Percentiles rank a stretch among this genome's conserved stretches.
Conservation (phyloP, 2,329 filamentous ascomycete species). For the Hypoxylon sp. region DNA sequence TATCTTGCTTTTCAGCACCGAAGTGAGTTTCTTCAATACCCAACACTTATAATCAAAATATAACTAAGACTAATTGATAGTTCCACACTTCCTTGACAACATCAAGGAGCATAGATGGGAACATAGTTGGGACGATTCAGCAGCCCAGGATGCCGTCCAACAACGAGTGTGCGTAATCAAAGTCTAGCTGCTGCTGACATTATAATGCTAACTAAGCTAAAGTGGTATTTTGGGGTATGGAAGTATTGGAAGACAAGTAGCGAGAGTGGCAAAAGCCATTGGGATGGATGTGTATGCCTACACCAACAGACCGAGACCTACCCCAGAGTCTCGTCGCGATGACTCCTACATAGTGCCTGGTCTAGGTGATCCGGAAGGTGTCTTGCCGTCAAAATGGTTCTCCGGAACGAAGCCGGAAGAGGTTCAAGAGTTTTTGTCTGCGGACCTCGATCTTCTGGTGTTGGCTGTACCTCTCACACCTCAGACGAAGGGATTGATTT, state of each 20-base stretch:
- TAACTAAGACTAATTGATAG: slow-evolving; percentile 42
- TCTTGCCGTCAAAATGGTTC: slow-evolving; percentile 54
- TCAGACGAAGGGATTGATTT: slow-evolving; percentile 53
- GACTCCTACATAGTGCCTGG: slow-evolving; percentile 70
- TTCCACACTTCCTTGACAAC: slow-evolving; percentile 55
- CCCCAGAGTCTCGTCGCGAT: slow-evolving; percentile 67
- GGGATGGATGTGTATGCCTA: slow-evolving; percentile 75
- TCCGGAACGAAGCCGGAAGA: slow-evolving; percentile 46
- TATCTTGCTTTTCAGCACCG: slow-evolving; percentile 60
- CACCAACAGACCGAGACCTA: slow-evolving; percentile 68
- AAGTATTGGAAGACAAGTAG: slow-evolving; percentile 55
- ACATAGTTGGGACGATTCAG: slow-evolving; percentile 44
- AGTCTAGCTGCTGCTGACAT: neutral
- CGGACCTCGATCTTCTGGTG: slow-evolving; percentile 54
- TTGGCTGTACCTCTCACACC: slow-evolving; percentile 53
- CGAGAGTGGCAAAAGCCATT: slow-evolving; percentile 61
- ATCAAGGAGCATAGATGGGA: slow-evolving; percentile 57
- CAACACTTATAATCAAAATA: too few species aligned
- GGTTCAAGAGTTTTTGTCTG: slow-evolving; percentile 52
- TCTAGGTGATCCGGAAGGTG: slow-evolving; percentile 58
- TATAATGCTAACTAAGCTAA: slow-evolving; percentile 21
- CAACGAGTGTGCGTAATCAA: slow-evolving; percentile 57
- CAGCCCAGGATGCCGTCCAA: slow-evolving; percentile 56
- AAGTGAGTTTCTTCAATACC: slow-evolving; percentile 46
- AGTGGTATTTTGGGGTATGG: slow-evolving; percentile 56